Conservation (phyloP, 2,329 filamentous ascomycete genomes). For the Elsinoe arachidis region DNA sequence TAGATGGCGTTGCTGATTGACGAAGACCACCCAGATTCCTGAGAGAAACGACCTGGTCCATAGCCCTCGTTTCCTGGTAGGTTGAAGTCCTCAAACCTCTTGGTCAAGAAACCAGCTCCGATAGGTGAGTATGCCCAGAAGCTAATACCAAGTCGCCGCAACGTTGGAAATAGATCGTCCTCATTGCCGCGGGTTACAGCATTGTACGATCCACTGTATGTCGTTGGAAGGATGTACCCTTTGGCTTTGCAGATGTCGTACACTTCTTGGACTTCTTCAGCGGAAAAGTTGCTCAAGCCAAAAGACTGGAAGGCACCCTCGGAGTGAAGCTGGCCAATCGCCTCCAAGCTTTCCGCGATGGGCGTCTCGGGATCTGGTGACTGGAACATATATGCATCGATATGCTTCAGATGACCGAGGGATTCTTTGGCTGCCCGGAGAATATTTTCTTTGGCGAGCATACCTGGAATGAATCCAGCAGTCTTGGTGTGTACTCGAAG, state of each 20-base stretch:
- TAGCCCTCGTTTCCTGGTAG: slow-evolving; percentile 9
- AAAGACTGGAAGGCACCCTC: slow-evolving; percentile 33
- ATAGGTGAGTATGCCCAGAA: slow-evolving; percentile 39
- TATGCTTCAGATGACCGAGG: not conserved
- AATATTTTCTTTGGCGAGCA: slow-evolving; percentile 31
- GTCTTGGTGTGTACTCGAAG: slow-evolving; percentile 7
- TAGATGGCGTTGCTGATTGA: slow-evolving; percentile 32
- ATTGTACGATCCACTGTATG: slow-evolving; percentile 40
- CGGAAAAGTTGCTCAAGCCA: slow-evolving; percentile 39
- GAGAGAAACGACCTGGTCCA: slow-evolving; percentile 21
- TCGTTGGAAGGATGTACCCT: slow-evolving; percentile 34
- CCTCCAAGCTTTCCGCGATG: slow-evolving; percentile 26
- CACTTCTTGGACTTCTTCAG: slow-evolving; percentile 31
- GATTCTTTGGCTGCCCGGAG: slow-evolving; percentile 33
- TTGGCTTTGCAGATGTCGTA: slow-evolving; percentile 29
- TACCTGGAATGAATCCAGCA: not conserved
- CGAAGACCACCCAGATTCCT: slow-evolving; percentile 21
- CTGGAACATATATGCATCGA: slow-evolving; percentile 25
- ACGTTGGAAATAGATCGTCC: slow-evolving; percentile 33
- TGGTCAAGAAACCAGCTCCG: slow-evolving; percentile 30
- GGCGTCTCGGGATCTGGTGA: slow-evolving; percentile 23
- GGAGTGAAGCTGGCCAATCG: slow-evolving; percentile 26
- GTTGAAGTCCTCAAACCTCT: slow-evolving; percentile 28
- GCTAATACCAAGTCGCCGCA: slow-evolving; percentile 35
- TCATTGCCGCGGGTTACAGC: slow-evolving; percentile 34